Evolutionary conservation across 345 rosid species (phyloP), one percentile per base, ranked within the genome.

Genomic region (Hibiscus trionum): DNA sequence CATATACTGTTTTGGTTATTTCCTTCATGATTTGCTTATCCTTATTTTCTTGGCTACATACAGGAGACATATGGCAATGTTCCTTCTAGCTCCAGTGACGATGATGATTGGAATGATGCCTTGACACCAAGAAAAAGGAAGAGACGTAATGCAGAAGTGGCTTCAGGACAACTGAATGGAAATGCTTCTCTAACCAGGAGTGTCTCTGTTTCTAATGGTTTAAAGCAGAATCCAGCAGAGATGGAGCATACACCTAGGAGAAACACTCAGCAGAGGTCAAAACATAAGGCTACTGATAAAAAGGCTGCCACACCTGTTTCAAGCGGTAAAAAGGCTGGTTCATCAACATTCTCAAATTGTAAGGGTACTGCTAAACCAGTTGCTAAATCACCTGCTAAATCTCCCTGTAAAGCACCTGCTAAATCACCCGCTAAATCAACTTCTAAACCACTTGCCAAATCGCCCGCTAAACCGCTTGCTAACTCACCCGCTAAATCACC

Each of bases 11-110:
- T 71, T 42, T 52, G n/a, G 37, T 35, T 1, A 9, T 65, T 72
- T 77, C 47, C 46, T 71, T 31, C 59, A 35, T 71, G 15, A 68
- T 78, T 72, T 33, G 8, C 80, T 74, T 33, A 72, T 72, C 14
- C 47, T 11, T 44, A 9, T 73, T 56, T 77, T 44, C 73, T 50
- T 15, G 78, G 76, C 26, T 75, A 76, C 80, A 74, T 80, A 73
- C 77, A 94, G 99, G 97, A 88, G 84, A 84, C 89, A 61, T 94
- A 90, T 84, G 96, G 87, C 63, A 74, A 80, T 78, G 80, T 75
- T 76, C 16, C 81, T 15, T 21, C 86, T 3, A 76, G 82, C 29
- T 82, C 90, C 12, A 82, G 85, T 61, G 87, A 88, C 69, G 97
- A 88, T 82, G 96, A 89, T 29, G 86, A 90, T 71, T 84, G 84